Conservation (phyloP, 768 basidiomycete genomes). For the Xerocomus spinulosus region DNA sequence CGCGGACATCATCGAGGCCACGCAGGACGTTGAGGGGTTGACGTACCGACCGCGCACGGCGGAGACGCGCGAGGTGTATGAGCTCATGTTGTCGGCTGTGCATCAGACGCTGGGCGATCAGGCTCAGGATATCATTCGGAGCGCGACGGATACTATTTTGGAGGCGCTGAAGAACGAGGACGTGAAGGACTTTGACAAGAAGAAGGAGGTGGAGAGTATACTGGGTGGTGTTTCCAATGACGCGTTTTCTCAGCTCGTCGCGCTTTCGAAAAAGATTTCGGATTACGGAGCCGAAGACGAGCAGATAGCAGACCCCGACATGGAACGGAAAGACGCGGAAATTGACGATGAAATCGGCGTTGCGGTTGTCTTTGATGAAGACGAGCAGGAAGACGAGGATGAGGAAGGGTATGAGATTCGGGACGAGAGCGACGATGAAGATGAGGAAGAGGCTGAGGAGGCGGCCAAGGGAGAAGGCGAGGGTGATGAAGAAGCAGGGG, state of each 20-base stretch:
- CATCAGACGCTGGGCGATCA: conserved; percentile 88
- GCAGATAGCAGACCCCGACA: conserved; percentile 68
- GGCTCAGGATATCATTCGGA: conserved; percentile 92
- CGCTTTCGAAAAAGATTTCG: conserved; percentile 88
- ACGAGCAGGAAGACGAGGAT: conserved; percentile 91
- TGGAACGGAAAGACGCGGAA: conserved; percentile 77
- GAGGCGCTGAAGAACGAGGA: conserved; percentile 85
- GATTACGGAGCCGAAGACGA: conserved; percentile 92
- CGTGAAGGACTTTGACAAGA: conserved; percentile 96
- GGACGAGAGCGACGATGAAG: conserved; percentile 76
- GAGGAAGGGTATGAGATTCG: conserved; percentile 84
- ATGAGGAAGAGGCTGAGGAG: conserved; percentile 52
- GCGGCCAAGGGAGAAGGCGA: conserved; percentile 41
- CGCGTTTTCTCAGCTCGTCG: conserved; percentile 76
- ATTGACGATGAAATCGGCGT: conserved; percentile 98
- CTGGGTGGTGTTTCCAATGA: conserved; percentile 65
- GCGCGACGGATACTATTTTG: conserved; percentile 89
- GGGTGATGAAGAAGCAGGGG: conserved; percentile 44
- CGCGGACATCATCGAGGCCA: conserved; percentile 90
- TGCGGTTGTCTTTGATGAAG: conserved; percentile 96
- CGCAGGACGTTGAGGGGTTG: conserved; percentile 88
- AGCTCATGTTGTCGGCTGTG: conserved; percentile 80
- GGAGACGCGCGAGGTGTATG: conserved; percentile 92
- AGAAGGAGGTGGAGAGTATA: conserved; percentile 84
- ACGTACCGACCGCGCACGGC: conserved; percentile 90